Base-by-base conservation (phyloP, 805 yeast genomes). In the Kodamaea leandrae region DNA sequence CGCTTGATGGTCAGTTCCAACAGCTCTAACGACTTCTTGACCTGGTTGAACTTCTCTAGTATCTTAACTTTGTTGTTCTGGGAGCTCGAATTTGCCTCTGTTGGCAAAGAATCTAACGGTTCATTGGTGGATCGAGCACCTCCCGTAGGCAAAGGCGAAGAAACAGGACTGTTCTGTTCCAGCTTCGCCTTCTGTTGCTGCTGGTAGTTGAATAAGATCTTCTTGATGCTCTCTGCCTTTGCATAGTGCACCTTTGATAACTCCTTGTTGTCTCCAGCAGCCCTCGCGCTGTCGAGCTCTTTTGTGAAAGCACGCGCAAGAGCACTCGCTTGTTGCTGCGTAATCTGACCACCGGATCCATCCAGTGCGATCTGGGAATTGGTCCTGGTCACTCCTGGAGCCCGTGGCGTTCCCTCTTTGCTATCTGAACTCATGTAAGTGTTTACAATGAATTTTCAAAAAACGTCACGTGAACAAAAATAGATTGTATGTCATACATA, bases 201-300 rank as follows among this genome's bases (percentile, higher is more conserved):
- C 24, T 54, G 52, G 44, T 55, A 57, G 38, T 48, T 50, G 32
- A 57, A 43, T 33, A 57, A 49, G 24, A 57, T 52, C 41, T 51
- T 57, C 40, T 57, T 57, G 43, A 57, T 57, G 33, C 48, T 53
- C 35, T 57, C 60, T 7, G 61, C 62, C 19, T 52, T 49, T 29
- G 53, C 52, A 34, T 49, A 53, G 41, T 57, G 62, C 24, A 47
- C 54, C 27, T 54, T 46, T 8, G 59, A 60, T 37, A 45, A 47
- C 12, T 33, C 49, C 19, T 37, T 15, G 35, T 48, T 48, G 9
- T 32, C 36, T 10, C 57, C 58, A 3, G 60, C 58, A 6, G 57
- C 55, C 34, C 52, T 53, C 5, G 59, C 62, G 32, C 51, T 48
- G 3, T 55, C 60, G 23, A 57, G 52, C 41, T 58, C 60, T 16